Evolutionary conservation across 1,139 yeast genomes (phyloP), one percentile per base, ranked within the genome.

Genomic region (Candida mesenterica): DNA sequence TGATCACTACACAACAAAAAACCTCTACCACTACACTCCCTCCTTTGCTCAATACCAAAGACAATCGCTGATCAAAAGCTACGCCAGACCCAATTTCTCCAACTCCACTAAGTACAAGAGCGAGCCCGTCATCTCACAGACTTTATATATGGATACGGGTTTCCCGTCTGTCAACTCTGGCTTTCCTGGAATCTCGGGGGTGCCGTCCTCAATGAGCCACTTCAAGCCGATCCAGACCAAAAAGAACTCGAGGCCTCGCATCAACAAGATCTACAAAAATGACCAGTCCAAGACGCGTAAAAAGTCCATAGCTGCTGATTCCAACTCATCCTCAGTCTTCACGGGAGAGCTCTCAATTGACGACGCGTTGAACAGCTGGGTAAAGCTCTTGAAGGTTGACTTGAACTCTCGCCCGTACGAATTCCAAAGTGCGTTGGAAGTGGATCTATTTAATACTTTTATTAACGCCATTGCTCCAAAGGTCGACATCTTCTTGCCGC

Each of bases 201-300:
- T 34, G 15, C 41, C 38, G 4, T 28, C 41, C 1, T 26, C 36
- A 3, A 30, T 31, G 18, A 33, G 25, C 10, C 48, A 58, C 34
- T 65, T 56, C 50, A 62, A 61, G 38, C 72, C 72, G 5, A 59
- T 53, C 5, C 61, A 59, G 30, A 64, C 72, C 8, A 66, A 66
- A 41, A 53, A 54, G 39, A 65, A 65, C 43, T 49, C 60, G 12
- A 55, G 58, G 24, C 72, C 72, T 1, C 46, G 69, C 19, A 65
- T 66, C 40, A 55, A 64, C 43, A 63, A 62, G 40, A 50, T 65
- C 18, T 49, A 45, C 32, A 42, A 42, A 32, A 39, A 30, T 30
- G 40, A 18, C 31, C 40, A 24, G 36, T 38, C 16, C 27, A 31
- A 28, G 27, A 33, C 5, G 37, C 36, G 22, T 14, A 20, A 9